A percentile compares a stretch with the other conserved stretches of the same genome.
Evolutionary conservation across 805 yeast genomes (phyloP).

Genomic region (Yamadazyma olivae): DNA sequence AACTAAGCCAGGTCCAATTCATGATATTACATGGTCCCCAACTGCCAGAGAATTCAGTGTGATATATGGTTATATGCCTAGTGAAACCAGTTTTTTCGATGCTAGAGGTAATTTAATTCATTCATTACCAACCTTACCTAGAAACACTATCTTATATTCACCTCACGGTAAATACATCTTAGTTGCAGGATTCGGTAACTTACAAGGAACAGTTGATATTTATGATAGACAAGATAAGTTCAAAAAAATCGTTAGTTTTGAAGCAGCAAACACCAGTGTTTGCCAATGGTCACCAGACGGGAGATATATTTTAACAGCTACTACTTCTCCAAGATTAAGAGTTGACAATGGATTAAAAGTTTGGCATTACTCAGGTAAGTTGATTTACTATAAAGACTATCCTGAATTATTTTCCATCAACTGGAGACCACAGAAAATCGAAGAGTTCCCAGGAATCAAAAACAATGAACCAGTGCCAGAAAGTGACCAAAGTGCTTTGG

Average conservation of each 20-base stretch:
- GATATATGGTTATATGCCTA: constrained; percentile 96
- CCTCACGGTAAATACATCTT: constrained; percentile 91
- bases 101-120: constrained; percentile 86
- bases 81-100: constrained; percentile 91
- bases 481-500: constrained; percentile 70
- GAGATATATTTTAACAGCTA: constrained; percentile 87
- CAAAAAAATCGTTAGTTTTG: constrained; percentile 71
- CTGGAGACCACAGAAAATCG: constrained; percentile 73
- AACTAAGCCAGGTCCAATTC: constrained; percentile 94
- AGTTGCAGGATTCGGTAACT: constrained; percentile 96
- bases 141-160: constrained; percentile 86
- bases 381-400: constrained; percentile 75
- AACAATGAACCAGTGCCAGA: constrained; percentile 51
- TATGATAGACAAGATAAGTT: constrained; percentile 89
- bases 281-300: constrained; percentile 99
- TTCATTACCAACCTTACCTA: constrained; percentile 79
- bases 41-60: constrained; percentile 96
- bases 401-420: constrained; percentile 75
- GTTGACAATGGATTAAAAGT: constrained; percentile 94
- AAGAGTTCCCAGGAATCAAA: constrained; percentile 54
- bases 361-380: constrained; percentile 88
- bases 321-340: constrained; percentile 93
- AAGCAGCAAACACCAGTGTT: constrained; percentile 93
- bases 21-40: constrained; percentile 97
- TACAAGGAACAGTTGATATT: constrained; percentile 94